Conservation (phyloP, 2,329 filamentous ascomycete species). For the Trichophaea hybrida region DNA sequence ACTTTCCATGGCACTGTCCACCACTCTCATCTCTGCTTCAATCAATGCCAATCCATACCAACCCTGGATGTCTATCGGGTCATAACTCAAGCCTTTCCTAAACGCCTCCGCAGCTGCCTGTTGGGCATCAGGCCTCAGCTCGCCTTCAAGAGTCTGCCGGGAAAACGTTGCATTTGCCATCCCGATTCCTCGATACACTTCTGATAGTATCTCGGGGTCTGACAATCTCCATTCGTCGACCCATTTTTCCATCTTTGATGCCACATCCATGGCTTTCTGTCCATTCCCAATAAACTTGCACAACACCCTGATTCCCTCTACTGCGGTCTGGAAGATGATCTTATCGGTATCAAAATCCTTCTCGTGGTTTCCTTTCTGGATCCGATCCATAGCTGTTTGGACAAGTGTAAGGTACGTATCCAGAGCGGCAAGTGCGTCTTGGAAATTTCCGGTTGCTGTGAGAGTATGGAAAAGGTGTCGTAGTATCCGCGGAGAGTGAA, state of each 20-base stretch:
- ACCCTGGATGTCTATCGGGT: conserved; percentile 56
- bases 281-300: conserved; percentile 69
- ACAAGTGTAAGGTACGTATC: conserved; percentile 86
- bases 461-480: conserved; percentile 80
- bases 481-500: conserved; percentile 81
- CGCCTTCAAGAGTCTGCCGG: conserved; percentile 60
- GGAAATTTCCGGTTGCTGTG: conserved; percentile 75
- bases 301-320: conserved; percentile 64
- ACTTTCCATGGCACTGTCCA: conserved; percentile 65
- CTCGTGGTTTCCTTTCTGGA: conserved; percentile 52
- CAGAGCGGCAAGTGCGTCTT: conserved; percentile 77
- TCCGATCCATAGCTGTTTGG: conserved; percentile 66
- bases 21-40: conserved; percentile 73
- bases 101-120: conserved; percentile 62
- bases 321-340: conserved; percentile 60
- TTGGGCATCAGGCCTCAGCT: conserved; percentile 57
- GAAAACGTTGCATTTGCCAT: conserved; percentile 80
- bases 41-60: conserved; percentile 70
- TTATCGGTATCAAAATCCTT: conserved; percentile 64
- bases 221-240: conserved; percentile 48
- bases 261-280: conserved; percentile 62
- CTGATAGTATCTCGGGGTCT: conserved; percentile 47
- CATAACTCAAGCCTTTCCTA: conserved; percentile 54
- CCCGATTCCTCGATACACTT: conserved; percentile 72
- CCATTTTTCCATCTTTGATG: conserved; percentile 58